These are phyloP conservation scores for Wickerhamiella sergipiensis DNA, from an alignment of 805 yeast species.

Conservation along the genomic window DNA sequence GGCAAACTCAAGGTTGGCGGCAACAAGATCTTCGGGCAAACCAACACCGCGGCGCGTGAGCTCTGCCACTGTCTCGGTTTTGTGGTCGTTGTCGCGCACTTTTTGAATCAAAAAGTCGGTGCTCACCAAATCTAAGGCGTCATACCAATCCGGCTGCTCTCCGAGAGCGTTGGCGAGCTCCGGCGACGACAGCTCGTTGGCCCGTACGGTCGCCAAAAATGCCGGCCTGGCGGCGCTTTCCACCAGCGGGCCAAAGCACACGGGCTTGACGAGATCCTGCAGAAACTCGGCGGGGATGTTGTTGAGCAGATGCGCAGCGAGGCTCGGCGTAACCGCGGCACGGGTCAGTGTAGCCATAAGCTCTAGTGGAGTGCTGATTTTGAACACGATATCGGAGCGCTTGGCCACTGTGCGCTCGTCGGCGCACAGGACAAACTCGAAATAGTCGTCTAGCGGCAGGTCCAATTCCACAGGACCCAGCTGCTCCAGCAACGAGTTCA, in stretches of 20 bases:
- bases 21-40: conserved; percentile 4
- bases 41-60: conserved; percentile 7
- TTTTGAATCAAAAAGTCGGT: conserved; percentile 7
- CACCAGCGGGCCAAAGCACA: conserved; percentile 1
- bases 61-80: conserved; percentile 4
- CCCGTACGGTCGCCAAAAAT: background rate
- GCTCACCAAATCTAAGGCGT: conserved; percentile 8
- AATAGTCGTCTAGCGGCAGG: conserved; percentile 14
- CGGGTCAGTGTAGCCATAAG: conserved; percentile 15
- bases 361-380: conserved; percentile 15
- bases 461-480: background rate
- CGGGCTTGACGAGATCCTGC: background rate
- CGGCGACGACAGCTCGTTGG: background rate
- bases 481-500: background rate
- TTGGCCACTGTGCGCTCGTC: conserved; percentile 2
- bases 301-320: conserved; percentile 10
- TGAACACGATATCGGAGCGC: conserved; percentile 14
- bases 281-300: conserved; percentile 13
- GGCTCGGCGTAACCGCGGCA: conserved; percentile 3
- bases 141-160: conserved; percentile 9
- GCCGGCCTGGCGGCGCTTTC: too few relatives aligned
- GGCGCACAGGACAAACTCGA: conserved; percentile 16
- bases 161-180: conserved; percentile 7
- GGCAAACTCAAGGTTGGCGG: conserved; percentile 1
- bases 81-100: background rate